Base-by-base conservation (phyloP, 257 asterid genomes). In the Eucommia ulmoides region DNA sequence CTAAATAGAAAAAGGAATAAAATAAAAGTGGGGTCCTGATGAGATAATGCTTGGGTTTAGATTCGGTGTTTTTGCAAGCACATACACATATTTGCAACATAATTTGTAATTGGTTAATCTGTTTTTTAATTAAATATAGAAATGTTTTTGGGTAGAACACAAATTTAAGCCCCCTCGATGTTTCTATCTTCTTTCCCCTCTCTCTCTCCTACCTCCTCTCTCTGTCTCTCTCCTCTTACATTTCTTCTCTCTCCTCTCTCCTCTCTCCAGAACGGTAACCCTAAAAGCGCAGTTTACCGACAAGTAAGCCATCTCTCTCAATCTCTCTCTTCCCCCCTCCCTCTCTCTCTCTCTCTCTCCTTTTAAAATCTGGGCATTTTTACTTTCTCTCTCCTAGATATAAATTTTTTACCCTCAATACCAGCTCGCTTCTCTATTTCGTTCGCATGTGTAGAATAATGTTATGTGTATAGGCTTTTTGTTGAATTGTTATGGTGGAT, bases 251-350 rank as follows among this genome's bases (percentile, higher is more conserved):
- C 57, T 52, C n/a, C n/a, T 38, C 45, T 38, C 45, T 38, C 45
- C n/a, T 19, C 45, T 29, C 45, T 29, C 44, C 56, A 19, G 45
- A 29, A 51, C 22, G 50, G 25, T 3, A 26, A 18, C 56, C 56
- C 23, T n/a, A 29, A 51, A 29, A 51, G 46, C 17, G 56, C 14
- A n/a, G 45, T 25, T 50, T 24, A 50, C 45, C 44, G 24, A 26
- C 55, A 51, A 26, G 55, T 26, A 26, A 51, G 55, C 11, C 25
- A 38, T 25, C n/a, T 38, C 45, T 15, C 45, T 38, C 45, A 22
- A 35, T 48, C 24, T 8, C 35, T 20, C 50, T 15, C 6, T 15
- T 15, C 6, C 35, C 6, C 12, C n/a, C n/a, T n/a, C n/a, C n/a
- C n/a, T n/a, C n/a, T n/a, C n/a, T n/a, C n/a, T n/a, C n/a, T n/a